Evolutionary conservation across 371 early-diverging fungal species (phyloP), one percentile per base, ranked within the genome.

Genomic region (Mycotypha africana): DNA sequence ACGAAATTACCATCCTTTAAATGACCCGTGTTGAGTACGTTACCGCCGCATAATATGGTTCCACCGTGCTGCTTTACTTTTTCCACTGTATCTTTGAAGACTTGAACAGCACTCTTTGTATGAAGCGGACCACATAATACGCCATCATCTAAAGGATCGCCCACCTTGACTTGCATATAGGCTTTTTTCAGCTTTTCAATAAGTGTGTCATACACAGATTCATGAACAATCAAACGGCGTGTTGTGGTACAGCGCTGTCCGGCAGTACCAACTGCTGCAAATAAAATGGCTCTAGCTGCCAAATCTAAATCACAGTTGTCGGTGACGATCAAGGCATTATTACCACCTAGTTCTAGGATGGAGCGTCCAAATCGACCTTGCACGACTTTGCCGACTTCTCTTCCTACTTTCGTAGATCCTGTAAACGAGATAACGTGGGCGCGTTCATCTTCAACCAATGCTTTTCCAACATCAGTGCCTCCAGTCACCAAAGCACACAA

Each of bases 161-260:
- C 97, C 28, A 97, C 86, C 46, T 78, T 84, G 53, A 97, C 84
- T 54, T 95, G 93, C 25, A 55, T 51, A 66, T 97, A 97, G 0
- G 97, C 94, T 55, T 86, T 85, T 46, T 74, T 64, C 8, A 97
- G 73, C 35, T 78, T 65, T 28, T 76, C 85, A 16, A 95, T 65
- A 53, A 97, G 86, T 2, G 73, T 69, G 53, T 95, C 96, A 63
- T 95, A 86, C 42, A 96, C 91, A 40, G 76, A 74, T 56, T 90
- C 89, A 47, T 97, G 97, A n/a, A 96, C 67, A 61, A 95, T 84
- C 58, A 95, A 72, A 30, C 96, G 88, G 23, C 96, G 86, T 2
- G 95, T 89, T 22, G 97, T 97, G 1, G 97, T 97, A 68, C 97
- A 96, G 25, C 97, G 75, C 70, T 97, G 97, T 20, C 97, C 97